These are phyloP conservation scores for Sporothrix mexicana DNA, from an alignment of 2,329 filamentous ascomycete species.

Conservation along the genomic window DNA sequence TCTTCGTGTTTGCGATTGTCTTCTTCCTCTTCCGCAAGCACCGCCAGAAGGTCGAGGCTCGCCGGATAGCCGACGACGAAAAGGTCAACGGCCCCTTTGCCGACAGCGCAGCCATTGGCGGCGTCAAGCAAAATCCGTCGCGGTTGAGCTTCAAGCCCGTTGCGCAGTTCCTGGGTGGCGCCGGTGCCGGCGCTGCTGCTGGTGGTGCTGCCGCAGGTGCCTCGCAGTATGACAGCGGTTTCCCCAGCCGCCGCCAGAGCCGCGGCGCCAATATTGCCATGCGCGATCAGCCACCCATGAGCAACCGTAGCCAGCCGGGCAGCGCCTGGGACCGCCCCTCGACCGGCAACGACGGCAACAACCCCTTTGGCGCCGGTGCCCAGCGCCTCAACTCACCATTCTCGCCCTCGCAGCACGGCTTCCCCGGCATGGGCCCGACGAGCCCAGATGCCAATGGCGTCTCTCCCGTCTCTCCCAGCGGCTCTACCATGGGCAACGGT, in stretches of 20 bases:
- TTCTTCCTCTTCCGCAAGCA: constrained; percentile 73
- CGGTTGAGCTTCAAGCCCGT: constrained; percentile 83
- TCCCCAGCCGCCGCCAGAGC: constrained; percentile 57
- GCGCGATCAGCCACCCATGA: constrained; percentile 41
- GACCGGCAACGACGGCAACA: constrained; percentile 61
- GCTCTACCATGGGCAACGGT: constrained; percentile 25
- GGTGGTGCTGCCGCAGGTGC: constrained; percentile 14
- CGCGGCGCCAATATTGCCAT: constrained; percentile 52
- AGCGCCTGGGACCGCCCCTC: constrained; percentile 56
- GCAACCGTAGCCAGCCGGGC: constrained; percentile 40
- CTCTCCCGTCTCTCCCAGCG: constrained; percentile 39
- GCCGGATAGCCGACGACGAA: constrained; percentile 64
- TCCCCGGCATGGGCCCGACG: constrained; percentile 48
- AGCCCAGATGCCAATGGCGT: constrained; percentile 41
- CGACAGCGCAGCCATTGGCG: constrained; percentile 38
- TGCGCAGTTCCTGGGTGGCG: constrained; percentile 71
- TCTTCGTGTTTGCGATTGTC: constrained; percentile 68
- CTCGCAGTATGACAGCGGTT: constrained; percentile 1
- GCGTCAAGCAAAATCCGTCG: constrained; percentile 44
- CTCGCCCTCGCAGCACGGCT: constrained; percentile 46
- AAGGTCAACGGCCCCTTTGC: constrained; percentile 58
- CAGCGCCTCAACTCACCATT: constrained; percentile 56
- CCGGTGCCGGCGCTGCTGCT: constrained; percentile 31
- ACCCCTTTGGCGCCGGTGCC: constrained; percentile 73
- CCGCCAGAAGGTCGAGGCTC: constrained; percentile 68